These are phyloP conservation scores for Sugiyamaella castrensis DNA, from an alignment of 1,139 yeast species.

Conservation along the genomic window DNA sequence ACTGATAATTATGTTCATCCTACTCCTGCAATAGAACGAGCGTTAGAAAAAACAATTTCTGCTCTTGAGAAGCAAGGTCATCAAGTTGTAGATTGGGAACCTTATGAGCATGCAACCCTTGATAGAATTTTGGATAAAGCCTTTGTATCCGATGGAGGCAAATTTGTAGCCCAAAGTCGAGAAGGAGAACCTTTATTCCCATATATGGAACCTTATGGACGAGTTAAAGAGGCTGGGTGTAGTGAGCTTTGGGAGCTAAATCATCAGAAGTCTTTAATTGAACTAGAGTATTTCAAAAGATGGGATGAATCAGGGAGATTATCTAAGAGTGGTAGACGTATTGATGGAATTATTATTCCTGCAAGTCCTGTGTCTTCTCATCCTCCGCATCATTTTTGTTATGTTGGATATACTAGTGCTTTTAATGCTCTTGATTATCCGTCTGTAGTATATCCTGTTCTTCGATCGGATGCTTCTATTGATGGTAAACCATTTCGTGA, in stretches of 20 bases:
- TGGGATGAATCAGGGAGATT: conserved; percentile 27
- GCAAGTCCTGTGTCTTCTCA: conserved; percentile 32
- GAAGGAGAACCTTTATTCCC: conserved; percentile 21
- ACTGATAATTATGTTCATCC: conserved; percentile 35
- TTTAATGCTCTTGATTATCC: conserved; percentile 50
- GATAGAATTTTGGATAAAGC: conserved; percentile 11
- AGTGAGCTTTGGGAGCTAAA: conserved; percentile 22
- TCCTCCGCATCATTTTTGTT: conserved; percentile 20
- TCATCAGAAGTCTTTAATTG: conserved; percentile 13
- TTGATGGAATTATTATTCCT: conserved; percentile 42
- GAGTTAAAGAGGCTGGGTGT: conserved; percentile 19
- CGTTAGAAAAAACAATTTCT: conserved; percentile 31
- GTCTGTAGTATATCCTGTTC: conserved; percentile 48
- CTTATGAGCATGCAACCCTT: conserved; percentile 26
- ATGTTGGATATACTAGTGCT: conserved; percentile 42
- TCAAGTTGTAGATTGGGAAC: conserved; percentile 45
- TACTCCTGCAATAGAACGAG: conserved; percentile 47
- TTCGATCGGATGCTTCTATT: conserved; percentile 41
- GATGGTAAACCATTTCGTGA: conserved; percentile 33
- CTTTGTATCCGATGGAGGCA: conserved; percentile 26
- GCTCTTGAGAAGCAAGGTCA: conserved; percentile 39
- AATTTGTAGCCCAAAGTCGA: conserved; percentile 11
- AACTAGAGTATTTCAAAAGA: conserved; percentile 31
- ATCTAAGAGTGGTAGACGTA: conserved; percentile 23
- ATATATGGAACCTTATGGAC: conserved; percentile 18